Evolutionary conservation across 208 protist genomes (phyloP).

Genomic region (Herpetomonas samuelpessoai): DNA sequence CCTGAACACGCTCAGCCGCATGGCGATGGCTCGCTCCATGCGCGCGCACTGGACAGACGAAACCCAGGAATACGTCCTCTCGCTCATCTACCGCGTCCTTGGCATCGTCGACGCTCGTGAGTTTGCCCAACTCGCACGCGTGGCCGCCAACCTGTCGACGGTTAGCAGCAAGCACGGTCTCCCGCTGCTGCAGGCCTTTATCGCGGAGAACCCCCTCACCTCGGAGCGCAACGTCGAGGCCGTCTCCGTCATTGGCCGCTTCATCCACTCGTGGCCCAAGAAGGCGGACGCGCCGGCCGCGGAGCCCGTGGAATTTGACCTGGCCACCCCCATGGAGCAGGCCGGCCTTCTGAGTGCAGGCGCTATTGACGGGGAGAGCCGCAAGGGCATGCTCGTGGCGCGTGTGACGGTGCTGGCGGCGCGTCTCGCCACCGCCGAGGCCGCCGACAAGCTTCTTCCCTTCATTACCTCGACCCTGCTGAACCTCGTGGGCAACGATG

Average conservation of each 20-base stretch:
- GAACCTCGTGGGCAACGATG: conserved; percentile 13
- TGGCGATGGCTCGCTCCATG: conserved; percentile 37
- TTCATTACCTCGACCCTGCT: conserved; percentile 30
- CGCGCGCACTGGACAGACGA: conserved; percentile 76
- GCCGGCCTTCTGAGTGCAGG: conserved; percentile 26
- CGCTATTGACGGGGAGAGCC: conserved; percentile 13
- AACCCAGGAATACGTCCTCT: conserved; percentile 58
- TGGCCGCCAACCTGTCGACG: conserved; percentile 57
- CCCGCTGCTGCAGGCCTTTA: conserved; percentile 64
- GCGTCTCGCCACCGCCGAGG: conserved; percentile 49
- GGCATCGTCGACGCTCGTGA: conserved; percentile 64
- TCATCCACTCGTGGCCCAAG: conserved; percentile 15
- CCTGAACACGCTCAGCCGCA: conserved; percentile 38
- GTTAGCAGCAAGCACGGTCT: conserved; percentile 48
- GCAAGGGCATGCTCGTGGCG: conserved; percentile 37
- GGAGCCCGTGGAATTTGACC: conserved; percentile 34
- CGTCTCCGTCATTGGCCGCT: conserved; percentile 47
- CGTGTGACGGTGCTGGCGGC: conserved; percentile 55
- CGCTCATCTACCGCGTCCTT: conserved; percentile 64
- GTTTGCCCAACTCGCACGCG: conserved; percentile 63
- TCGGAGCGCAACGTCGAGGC: conserved; percentile 56
- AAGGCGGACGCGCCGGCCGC: conserved; percentile 1
- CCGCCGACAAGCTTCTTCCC: conserved; percentile 44
- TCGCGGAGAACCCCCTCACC: conserved; percentile 31
- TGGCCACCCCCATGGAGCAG: conserved; percentile 44